Base-by-base conservation (phyloP, 2,329 filamentous ascomycete species). In the Aphanocladium album region DNA sequence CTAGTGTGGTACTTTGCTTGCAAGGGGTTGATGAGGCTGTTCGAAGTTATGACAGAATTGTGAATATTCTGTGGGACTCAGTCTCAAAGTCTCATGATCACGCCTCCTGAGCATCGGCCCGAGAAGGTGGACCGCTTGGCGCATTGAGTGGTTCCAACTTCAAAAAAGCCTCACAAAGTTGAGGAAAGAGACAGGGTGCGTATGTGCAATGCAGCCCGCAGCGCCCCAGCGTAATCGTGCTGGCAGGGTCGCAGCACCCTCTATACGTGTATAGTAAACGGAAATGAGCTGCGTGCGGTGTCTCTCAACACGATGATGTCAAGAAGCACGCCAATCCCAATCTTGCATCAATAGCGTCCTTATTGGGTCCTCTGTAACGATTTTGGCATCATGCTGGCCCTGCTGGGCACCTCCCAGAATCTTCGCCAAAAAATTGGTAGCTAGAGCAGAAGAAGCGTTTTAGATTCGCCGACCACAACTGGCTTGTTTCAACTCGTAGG, bases 91-190 rank as follows among this genome's bases (percentile, higher is more conserved):
- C n/a, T n/a, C n/a, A n/a, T n/a, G n/a, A n/a, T n/a, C n/a, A n/a
- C n/a, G n/a, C n/a, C n/a, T n/a, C n/a, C n/a, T n/a, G n/a, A n/a
- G n/a, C n/a, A 60, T 60, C 57, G 57, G 57, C 21, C 57, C 57
- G 57, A 60, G 57, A 49, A 50, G 14, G 57, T 60, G 57, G 57
- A 60, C 41, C 50, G 41, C 9, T 21, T 41, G 57, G 49, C 49
- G 49, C 30, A 35, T 53, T 60, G 41, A 46, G 57, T 60, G 57
- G 57, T 60, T 60, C 57, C 41, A 16, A 9, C 19, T 21, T 7
- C 2, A 53, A 60, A 58, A 50, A 60, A 53, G 47, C 47, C 47
- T 60, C 57, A 52, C 27, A 27, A 37, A 51, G n/a, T 39, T 39
- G 16, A 35, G 21, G 52, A 25, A 33, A 30, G 57, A 46, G 45